phyloP scores from a whole-genome alignment of 1,284 basidiomycete species.

The Apiotrichum akiyoshidainum region DNA sequence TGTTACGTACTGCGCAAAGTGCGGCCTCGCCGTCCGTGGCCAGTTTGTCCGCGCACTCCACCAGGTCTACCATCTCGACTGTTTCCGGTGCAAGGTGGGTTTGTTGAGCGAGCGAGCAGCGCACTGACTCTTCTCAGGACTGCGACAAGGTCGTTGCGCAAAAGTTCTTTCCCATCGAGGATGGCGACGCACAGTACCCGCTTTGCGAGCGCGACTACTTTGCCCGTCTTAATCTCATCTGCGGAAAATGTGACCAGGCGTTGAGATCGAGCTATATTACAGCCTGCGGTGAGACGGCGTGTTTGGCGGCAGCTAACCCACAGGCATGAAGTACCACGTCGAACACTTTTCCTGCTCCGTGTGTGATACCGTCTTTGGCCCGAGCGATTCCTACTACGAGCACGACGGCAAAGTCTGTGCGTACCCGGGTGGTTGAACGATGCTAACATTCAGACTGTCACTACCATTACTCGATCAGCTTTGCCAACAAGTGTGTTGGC shows the following conservation, averaged over 20 bases:
- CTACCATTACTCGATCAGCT: conserved; percentile 97
- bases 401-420: conserved; percentile 85
- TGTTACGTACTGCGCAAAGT: conserved; percentile 46
- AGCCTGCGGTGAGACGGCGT: conserved; percentile 78
- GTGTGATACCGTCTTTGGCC: conserved; percentile 92
- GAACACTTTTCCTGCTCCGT: conserved; percentile 99
- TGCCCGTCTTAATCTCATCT: conserved; percentile 90
- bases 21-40: conserved; percentile 56
- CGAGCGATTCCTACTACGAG: conserved; percentile 98
- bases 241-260: conserved; percentile 90
- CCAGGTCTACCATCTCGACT: conserved; percentile 90
- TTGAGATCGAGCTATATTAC: conserved; percentile 98
- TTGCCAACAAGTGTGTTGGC: conserved; percentile 96
- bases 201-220: conserved; percentile 99
- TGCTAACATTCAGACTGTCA: conserved; percentile 62
- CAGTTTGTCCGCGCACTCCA: conserved; percentile 95
- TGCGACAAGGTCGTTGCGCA: conserved; percentile 93
- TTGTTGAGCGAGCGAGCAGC: background rate
- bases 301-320: background rate
- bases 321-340: conserved; percentile 98
- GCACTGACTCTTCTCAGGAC: conserved; percentile 60
- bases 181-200: conserved; percentile 69
- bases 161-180: conserved; percentile 97
- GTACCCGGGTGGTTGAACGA: conserved; percentile 17
- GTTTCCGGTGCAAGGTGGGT: conserved; percentile 92